A percentile compares a stretch with the other conserved stretches of the same genome.
phyloP scores from a whole-genome alignment of 176 grass and related monocot species.

The Sorghum bicolor region Sorghum_bicolor_NCBIv3 NC_012871.2:7816501-7817000 shows the following conservation, averaged over 20 bases:
- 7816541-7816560: constrained; percentile 96
- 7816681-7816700: background rate
- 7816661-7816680: background rate
- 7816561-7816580: constrained; percentile 92
- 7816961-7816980: constrained; percentile 99
- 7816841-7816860: background rate
- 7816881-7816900: background rate
- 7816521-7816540: constrained; percentile 92
- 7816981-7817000: constrained; percentile 96
- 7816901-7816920: constrained; percentile 1
- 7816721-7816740: background rate
- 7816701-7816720: background rate
- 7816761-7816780: background rate
- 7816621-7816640: background rate
- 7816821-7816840: background rate
- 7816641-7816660: background rate
- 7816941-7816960: constrained; percentile 66
- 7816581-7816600: constrained; percentile 25
- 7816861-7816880: background rate
- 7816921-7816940: background rate
- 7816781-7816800: background rate
- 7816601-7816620: background rate
- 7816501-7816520: constrained; percentile 95
- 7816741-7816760: background rate
- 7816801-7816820: background rate